Percentiles rank a stretch among this genome's conserved stretches.
Evolutionary conservation across 768 basidiomycete genomes (phyloP).

Genomic region (Dioszegia crocea): DNA sequence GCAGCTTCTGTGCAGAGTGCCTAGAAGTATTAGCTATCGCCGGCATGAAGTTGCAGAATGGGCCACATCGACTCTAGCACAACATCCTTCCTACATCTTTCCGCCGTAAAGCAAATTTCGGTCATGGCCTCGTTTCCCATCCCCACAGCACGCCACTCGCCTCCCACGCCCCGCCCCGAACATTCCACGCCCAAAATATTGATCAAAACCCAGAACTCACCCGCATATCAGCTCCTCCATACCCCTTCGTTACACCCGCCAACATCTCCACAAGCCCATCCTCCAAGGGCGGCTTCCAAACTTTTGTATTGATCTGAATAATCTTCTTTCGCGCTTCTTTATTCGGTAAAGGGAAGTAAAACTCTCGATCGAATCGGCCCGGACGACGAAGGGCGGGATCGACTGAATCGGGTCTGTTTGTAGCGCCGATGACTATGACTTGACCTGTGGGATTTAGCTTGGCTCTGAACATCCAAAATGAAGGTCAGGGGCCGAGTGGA

Average conservation of each 20-base stretch:
- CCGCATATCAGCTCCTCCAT: constrained; percentile 92
- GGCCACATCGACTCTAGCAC: no score
- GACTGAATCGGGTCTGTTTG: constrained; percentile 94
- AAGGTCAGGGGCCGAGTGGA: not conserved
- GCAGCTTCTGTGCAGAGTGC: constrained; percentile 96
- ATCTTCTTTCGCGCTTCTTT: constrained; percentile 82
- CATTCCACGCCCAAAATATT: not conserved
- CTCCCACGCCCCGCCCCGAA: no score
- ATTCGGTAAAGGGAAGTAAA: constrained; percentile 90
- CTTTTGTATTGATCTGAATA: constrained; percentile 78
- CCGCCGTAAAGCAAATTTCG: no score
- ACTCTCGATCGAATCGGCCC: constrained; percentile 94
- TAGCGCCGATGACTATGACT: constrained; percentile 95
- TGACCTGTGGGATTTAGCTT: constrained; percentile 55
- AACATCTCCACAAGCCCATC: constrained; percentile 61
- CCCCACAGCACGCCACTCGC: not conserved
- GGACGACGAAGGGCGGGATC: constrained; percentile 92
- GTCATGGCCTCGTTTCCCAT: no score
- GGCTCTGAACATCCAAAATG: no score
- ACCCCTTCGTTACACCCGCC: constrained; percentile 89
- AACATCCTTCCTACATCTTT: no score
- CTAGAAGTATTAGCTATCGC: constrained; percentile 48
- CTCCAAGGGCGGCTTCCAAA: constrained; percentile 79
- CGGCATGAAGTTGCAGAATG: no score
- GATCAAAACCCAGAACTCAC: constrained; percentile 55